Evolutionary conservation across 306 rosid species (phyloP).

Genomic region (Pterocarpus santalinus): DNA sequence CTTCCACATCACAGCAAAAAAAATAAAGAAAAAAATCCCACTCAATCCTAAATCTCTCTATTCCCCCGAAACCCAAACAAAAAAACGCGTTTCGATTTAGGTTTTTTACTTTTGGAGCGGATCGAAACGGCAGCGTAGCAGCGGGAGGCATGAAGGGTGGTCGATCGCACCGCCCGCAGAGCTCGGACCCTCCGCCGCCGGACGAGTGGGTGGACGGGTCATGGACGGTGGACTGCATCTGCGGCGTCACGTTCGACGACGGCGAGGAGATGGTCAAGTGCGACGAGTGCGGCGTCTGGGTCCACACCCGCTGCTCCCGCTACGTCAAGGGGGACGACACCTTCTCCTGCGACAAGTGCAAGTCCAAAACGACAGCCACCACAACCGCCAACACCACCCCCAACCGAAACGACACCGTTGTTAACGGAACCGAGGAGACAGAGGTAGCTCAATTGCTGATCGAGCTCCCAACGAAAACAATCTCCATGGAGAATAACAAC

Average conservation of each 20-base stretch:
- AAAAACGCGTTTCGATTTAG: not conserved
- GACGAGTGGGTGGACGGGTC: slow-evolving; percentile 95
- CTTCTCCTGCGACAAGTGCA: slow-evolving; percentile 94
- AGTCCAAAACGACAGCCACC: slow-evolving; percentile 60
- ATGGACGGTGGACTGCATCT: slow-evolving; percentile 97
- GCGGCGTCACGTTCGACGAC: slow-evolving; percentile 96
- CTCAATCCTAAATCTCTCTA: not conserved
- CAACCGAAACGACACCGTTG: not conserved
- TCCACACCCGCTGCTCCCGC: slow-evolving; percentile 93
- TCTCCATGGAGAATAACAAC: slow-evolving; percentile 63
- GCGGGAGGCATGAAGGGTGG: slow-evolving; percentile 45
- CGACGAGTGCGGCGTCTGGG: slow-evolving; percentile 99
- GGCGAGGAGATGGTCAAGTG: slow-evolving; percentile 99
- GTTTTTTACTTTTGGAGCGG: not conserved
- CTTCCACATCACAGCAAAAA: no score
- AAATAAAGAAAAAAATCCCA: no score
- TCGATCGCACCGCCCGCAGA: slow-evolving; percentile 90
- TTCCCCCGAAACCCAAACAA: not conserved
- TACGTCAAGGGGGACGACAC: slow-evolving; percentile 93
- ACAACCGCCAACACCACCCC: slow-evolving; percentile 15
- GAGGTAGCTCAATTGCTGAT: slow-evolving; percentile 92
- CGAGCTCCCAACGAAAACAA: slow-evolving; percentile 87
- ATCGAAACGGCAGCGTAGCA: not conserved
- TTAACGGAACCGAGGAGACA: slow-evolving; percentile 63
- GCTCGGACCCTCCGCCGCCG: slow-evolving; percentile 71